A percentile compares a stretch with the other conserved stretches of the same genome.
Conservation (phyloP, 2,329 filamentous ascomycete genomes). For the Apiospora rasikravindrae region DNA sequence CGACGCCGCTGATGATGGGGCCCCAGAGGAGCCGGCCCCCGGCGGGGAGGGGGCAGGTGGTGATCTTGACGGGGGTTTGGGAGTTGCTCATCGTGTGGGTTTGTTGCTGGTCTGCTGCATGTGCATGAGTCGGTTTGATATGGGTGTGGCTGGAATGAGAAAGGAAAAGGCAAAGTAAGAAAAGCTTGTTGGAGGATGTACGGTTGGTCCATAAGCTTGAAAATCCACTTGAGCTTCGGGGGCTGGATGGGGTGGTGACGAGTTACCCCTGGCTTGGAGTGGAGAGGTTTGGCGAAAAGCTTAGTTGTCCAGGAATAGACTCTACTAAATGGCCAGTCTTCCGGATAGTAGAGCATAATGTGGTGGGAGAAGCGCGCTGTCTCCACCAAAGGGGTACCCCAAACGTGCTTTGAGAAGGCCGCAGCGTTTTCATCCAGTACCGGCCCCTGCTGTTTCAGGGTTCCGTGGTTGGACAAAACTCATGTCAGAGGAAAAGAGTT, state of each 20-base stretch:
- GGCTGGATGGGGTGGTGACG: not conserved
- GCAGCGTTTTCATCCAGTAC: too few relatives aligned
- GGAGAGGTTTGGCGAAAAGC: too few relatives aligned
- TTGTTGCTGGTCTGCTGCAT: not conserved
- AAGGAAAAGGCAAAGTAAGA: not conserved
- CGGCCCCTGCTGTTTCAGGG: too few relatives aligned
- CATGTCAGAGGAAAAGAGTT: too few relatives aligned
- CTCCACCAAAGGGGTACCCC: too few relatives aligned
- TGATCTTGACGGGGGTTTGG: not conserved
- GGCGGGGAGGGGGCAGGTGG: not conserved
- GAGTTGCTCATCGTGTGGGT: not conserved
- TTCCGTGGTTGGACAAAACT: too few relatives aligned
- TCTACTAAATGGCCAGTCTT: too few relatives aligned
- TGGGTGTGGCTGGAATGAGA: not conserved
- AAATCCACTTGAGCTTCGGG: not conserved
- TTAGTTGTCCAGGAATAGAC: too few relatives aligned
- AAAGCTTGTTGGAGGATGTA: not conserved
- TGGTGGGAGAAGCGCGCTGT: too few relatives aligned
- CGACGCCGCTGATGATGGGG: constrained; percentile 3
- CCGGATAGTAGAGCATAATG: too few relatives aligned
- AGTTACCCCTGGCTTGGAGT: not conserved
- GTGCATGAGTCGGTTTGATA: not conserved
- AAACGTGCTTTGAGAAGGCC: too few relatives aligned
- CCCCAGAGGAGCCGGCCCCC: not conserved
- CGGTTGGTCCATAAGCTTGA: not conserved